Base-by-base conservation (phyloP, 257 asterid species). In the Solanum paucissectum region DNA sequence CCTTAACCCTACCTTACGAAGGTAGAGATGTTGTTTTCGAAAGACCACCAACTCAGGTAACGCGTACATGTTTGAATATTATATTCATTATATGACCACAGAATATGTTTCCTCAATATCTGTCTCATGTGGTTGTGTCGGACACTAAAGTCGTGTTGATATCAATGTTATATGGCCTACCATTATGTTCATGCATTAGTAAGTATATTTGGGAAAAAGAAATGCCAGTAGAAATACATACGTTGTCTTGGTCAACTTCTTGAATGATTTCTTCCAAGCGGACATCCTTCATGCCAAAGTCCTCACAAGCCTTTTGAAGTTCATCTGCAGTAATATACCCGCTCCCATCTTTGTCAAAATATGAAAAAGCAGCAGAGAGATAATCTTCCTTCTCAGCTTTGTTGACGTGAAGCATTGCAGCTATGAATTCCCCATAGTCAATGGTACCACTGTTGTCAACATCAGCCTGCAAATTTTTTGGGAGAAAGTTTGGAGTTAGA, bases 201-300 rank as follows among this genome's bases (percentile, higher is more conserved):
- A 49, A 46, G 68, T 82, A 32, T 82, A 49, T 82, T 16, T 2
- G 42, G 69, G 0, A 9, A 18, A 46, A 38, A 82, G 85, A 82
- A 82, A 25, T 49, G 85, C 42, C 42, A 82, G 69, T 82, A 82
- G 44, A 82, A 82, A 2, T 49, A 83, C 87, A 71, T 88, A 90
- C 91, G 34, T 90, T 88, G 75, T 90, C 85, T 87, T 88, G 91
- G 62, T 90, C 91, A 71, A 87, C 90, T 86, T 90, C 91, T 86
- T 73, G 90, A 44, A 90, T 88, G 74, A 90, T 88, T 86, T 90
- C 89, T 33, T 90, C 91, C 86, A 90, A 71, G 86, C 49, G 90
- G 16, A 82, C 82, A 71, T 83, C 87, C n/a, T 88, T 84, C 74
- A 90, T 86, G 74, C 91, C 91, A 37, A 90, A 90, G 16, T 90